Percentiles rank a stretch among this genome's conserved stretches.
Conservation (phyloP, 2,329 filamentous ascomycete species). For the Alternaria burnsii region DNA sequence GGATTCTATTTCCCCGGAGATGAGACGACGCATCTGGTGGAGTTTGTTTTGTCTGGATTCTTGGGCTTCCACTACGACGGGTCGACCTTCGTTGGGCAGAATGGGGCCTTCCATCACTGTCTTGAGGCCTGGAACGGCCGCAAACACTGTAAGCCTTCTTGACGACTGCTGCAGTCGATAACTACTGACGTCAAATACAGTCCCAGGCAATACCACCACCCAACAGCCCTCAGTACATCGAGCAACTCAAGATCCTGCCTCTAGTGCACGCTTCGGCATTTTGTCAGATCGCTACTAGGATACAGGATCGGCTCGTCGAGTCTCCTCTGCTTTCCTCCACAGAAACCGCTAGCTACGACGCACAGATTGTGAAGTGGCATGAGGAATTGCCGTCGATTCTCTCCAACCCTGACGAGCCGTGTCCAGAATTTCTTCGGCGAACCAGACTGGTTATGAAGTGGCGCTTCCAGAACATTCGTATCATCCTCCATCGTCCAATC, state of each 20-base stretch:
- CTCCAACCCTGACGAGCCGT: constrained; percentile 63
- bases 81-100: constrained; percentile 52
- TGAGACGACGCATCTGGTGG: constrained; percentile 56
- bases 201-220: constrained; percentile 38
- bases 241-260: constrained; percentile 72
- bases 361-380: constrained; percentile 76
- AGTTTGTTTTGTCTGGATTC: constrained; percentile 56
- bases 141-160: constrained; percentile 38
- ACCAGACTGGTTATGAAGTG: constrained; percentile 81
- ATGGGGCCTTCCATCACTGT: constrained; percentile 53
- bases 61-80: constrained; percentile 56
- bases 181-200: constrained; percentile 18
- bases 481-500: constrained; percentile 77
- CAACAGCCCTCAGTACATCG: constrained; percentile 51
- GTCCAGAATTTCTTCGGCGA: constrained; percentile 74
- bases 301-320: constrained; percentile 78
- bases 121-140: constrained; percentile 45
- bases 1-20: constrained; percentile 50
- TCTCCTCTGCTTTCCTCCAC: constrained; percentile 71
- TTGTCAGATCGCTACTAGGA: constrained; percentile 78
- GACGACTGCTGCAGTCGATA: not conserved
- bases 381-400: constrained; percentile 68
- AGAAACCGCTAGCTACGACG: constrained; percentile 72
- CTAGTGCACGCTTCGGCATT: constrained; percentile 80
- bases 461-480: constrained; percentile 80